Evolutionary conservation across 73 alveolate species (phyloP).

Genomic region (Paramecium sexaurelia): DNA sequence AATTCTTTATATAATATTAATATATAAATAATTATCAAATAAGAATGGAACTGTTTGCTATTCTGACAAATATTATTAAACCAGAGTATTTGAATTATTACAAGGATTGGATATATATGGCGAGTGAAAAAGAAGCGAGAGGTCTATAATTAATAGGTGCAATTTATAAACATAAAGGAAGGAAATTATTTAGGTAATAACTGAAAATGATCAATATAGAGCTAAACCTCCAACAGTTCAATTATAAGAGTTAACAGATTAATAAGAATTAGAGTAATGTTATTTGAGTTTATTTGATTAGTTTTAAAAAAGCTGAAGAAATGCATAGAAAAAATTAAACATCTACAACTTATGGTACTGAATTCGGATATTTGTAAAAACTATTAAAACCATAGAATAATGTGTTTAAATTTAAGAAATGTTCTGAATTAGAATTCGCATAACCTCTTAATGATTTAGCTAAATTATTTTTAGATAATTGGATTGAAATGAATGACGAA

Average conservation of each 20-base stretch:
- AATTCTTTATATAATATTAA: neutral
- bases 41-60: constrained; percentile 30
- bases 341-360: constrained; percentile 52
- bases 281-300: neutral
- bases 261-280: constrained; percentile 62
- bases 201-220: neutral
- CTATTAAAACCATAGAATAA: constrained; percentile 51
- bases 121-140: constrained; percentile 63
- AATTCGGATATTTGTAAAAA: constrained; percentile 61
- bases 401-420: constrained; percentile 65
- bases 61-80: constrained; percentile 33
- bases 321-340: constrained; percentile 63
- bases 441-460: constrained; percentile 66
- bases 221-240: constrained; percentile 66
- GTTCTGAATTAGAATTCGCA: constrained; percentile 62
- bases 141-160: constrained; percentile 66
- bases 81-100: constrained; percentile 59
- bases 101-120: constrained; percentile 62
- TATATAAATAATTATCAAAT: neutral
- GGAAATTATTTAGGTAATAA: constrained; percentile 35
- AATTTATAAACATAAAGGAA: constrained; percentile 59
- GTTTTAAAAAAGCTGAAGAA: constrained; percentile 67
- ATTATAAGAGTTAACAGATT: constrained; percentile 23
- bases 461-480: constrained; percentile 57
- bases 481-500: constrained; percentile 70